Evolutionary conservation across 2,329 filamentous ascomycete genomes (phyloP).

Genomic region (Ophiostoma angusticollis): DNA sequence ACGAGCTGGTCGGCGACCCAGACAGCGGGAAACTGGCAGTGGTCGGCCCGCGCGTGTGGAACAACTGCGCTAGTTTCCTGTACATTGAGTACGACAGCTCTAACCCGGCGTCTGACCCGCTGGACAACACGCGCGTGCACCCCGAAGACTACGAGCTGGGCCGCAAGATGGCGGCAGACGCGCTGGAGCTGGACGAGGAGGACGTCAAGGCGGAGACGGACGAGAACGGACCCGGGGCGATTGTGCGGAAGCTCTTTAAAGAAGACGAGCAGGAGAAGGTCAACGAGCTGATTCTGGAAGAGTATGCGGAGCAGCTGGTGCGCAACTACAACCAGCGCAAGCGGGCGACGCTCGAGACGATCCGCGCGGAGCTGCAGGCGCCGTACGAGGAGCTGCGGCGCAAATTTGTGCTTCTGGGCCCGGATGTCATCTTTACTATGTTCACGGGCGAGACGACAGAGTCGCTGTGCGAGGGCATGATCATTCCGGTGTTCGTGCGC

Average conservation of each 20-base stretch:
- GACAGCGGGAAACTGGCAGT: constrained; percentile 66
- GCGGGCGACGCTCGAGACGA: constrained; percentile 89
- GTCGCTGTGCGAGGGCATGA: constrained; percentile 77
- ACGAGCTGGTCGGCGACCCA: constrained; percentile 78
- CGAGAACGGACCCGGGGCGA: constrained; percentile 77
- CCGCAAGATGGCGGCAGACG: constrained; percentile 96
- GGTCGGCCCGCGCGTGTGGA: constrained; percentile 83
- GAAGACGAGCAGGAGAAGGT: constrained; percentile 90
- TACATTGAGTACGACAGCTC: constrained; percentile 80
- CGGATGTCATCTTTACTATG: constrained; percentile 87
- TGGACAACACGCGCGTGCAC: constrained; percentile 94
- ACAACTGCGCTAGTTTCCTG: constrained; percentile 92
- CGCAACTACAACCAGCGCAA: constrained; percentile 88
- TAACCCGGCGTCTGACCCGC: constrained; percentile 71
- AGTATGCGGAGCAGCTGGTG: constrained; percentile 92
- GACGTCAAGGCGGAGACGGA: constrained; percentile 92
- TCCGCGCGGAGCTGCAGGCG: constrained; percentile 80
- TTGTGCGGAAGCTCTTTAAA: constrained; percentile 88
- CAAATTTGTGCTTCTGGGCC: constrained; percentile 55
- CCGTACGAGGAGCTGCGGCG: constrained; percentile 91
- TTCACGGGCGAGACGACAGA: constrained; percentile 86
- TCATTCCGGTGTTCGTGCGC: constrained; percentile 77
- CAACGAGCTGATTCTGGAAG: constrained; percentile 89
- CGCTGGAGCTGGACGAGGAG: constrained; percentile 90
- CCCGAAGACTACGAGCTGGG: constrained; percentile 97